phyloP scores from a whole-genome alignment of 345 rosid species.

The Draba incana region DNA sequence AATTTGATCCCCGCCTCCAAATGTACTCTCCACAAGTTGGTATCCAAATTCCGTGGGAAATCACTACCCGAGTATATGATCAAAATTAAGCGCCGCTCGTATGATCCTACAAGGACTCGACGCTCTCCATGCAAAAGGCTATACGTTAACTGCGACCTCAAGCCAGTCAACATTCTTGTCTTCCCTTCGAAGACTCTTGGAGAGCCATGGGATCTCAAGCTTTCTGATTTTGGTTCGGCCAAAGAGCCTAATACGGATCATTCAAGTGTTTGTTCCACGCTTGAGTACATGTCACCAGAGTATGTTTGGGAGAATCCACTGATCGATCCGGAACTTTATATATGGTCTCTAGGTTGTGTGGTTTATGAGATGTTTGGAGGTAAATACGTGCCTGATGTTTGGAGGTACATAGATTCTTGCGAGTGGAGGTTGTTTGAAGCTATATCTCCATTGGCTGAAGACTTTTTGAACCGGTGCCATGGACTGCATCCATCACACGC shows the following conservation, averaged over 20 bases:
- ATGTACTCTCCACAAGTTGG: not conserved
- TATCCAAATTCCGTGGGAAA: not conserved
- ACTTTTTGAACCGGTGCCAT: not conserved
- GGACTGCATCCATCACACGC: not conserved
- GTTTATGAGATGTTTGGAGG: slow-evolving; percentile 28
- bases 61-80: not conserved
- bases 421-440: not conserved
- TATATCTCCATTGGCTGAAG: not conserved
- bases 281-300: not conserved
- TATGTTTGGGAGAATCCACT: not conserved
- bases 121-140: not conserved
- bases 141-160: not conserved
- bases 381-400: not conserved
- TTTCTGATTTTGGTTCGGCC: not conserved
- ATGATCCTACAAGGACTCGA: slow-evolving; percentile 2
- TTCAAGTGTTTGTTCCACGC: not conserved
- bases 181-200: not conserved
- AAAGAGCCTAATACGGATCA: not conserved
- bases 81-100: not conserved
- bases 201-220: slow-evolving; percentile 4
- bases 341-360: slow-evolving; percentile 26
- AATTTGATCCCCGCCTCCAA: no score
- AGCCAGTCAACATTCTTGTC: not conserved
- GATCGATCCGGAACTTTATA: not conserved
- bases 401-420: not conserved